Evolutionary conservation across 2,329 filamentous ascomycete genomes (phyloP).

Genomic region (Calonectria pauciramosa): DNA sequence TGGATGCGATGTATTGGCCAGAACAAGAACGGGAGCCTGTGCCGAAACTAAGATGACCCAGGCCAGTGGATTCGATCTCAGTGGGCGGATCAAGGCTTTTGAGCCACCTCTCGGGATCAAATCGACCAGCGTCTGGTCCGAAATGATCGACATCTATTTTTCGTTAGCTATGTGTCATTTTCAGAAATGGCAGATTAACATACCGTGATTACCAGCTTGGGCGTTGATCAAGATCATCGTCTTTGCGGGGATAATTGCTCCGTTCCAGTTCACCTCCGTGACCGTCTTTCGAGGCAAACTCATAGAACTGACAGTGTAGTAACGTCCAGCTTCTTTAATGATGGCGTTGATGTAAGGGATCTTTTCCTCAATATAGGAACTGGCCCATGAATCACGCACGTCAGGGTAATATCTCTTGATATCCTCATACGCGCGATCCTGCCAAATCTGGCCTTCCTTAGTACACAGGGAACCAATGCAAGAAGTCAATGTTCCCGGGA

Average conservation of each 20-base stretch:
- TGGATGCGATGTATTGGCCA: conserved; percentile 64
- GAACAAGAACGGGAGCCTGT: conserved; percentile 66
- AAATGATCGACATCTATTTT: conserved; percentile 62
- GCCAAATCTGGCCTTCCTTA: conserved; percentile 61
- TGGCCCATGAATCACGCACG: conserved; percentile 60
- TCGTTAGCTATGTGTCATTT: conserved; percentile 9
- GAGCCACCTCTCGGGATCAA: conserved; percentile 66
- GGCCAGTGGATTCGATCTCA: conserved; percentile 48
- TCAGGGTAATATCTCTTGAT: conserved; percentile 63
- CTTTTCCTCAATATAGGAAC: conserved; percentile 59
- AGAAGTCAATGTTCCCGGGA: conserved; percentile 66
- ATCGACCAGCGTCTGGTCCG: conserved; percentile 58
- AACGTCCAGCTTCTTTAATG: conserved; percentile 65
- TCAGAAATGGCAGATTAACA: background rate
- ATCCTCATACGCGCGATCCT: conserved; percentile 66
- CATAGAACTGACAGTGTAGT: conserved; percentile 68
- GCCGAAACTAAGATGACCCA: conserved; percentile 64
- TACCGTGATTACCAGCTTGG: conserved; percentile 67
- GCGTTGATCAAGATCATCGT: conserved; percentile 70
- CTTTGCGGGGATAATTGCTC: conserved; percentile 63
- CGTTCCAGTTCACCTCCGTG: conserved; percentile 64
- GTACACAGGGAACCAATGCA: conserved; percentile 65
- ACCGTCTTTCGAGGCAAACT: conserved; percentile 65
- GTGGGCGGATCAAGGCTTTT: conserved; percentile 49
- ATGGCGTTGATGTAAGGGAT: conserved; percentile 63